Evolutionary conservation across 352 stramenopile species (phyloP), one percentile per base, ranked within the genome.

Genomic region (Globisporangium viniferum): DNA sequence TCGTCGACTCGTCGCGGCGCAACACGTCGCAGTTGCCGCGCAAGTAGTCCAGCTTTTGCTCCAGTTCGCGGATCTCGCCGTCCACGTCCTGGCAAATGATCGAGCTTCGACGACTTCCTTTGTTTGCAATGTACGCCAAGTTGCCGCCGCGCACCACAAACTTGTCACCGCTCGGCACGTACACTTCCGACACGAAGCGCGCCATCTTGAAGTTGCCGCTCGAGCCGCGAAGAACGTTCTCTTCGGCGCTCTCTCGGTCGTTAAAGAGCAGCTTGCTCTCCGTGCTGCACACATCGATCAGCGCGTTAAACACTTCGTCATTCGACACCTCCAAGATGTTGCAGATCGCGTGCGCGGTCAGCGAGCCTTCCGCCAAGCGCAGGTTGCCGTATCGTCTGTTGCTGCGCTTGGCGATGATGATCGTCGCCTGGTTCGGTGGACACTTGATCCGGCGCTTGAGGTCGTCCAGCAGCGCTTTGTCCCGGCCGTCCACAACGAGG

Each of bases 121-220:
- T 92, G 67, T 93, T 89, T 3, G 83, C 81, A 71, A 95, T 93
- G 67, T 88, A 95, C 22, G 86, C 80, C 70, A 94, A 70, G 67
- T 95, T 95, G 10, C 86, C 88, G 5, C 69, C 75, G 2, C 88
- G 86, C 48, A 93, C 86, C 53, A 92, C 67, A 59, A 95, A 91
- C 57, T 93, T 93, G 68, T 93, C 84, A 46, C 84, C 86, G 22
- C 67, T 88, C 2, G 82, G 80, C 22, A 95, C 64, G 41, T 82
- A 94, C 9, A 90, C 86, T 66, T 95, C 86, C 0, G 76, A 79
- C 15, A 94, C 83, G 54, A 79, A 86, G 8, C 76, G 80, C 24
- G 79, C 77, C 78, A 93, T 90, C 33, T 76, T 74, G 59, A 89
- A 86, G 51, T 68, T 88, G 3, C 84, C 85, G 55, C 79, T 90